These are phyloP conservation scores for Globisporangium radiosum DNA, from an alignment of 352 stramenopile genomes.

Conservation along the genomic window DNA sequence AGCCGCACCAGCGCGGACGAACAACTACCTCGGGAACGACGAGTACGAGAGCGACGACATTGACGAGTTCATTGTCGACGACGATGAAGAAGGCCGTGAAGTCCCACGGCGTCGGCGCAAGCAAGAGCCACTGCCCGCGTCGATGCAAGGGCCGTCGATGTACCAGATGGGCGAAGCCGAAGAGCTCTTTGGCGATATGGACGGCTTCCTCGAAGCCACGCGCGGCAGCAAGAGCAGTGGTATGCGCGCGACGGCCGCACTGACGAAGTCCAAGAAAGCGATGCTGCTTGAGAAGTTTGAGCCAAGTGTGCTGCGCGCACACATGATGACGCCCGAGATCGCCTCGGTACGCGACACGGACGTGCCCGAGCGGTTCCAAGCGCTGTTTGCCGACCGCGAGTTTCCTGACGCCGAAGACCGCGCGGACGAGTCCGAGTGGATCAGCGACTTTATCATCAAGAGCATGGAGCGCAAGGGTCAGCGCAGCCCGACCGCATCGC, in stretches of 20 bases:
- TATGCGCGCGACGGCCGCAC: constrained; percentile 1
- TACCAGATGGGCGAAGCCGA: constrained; percentile 89
- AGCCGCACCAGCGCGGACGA: constrained; percentile 48
- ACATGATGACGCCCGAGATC: constrained; percentile 87
- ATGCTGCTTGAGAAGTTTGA: constrained; percentile 86
- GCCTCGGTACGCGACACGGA: constrained; percentile 76
- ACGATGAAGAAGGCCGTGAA: constrained; percentile 84
- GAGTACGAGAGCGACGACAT: constrained; percentile 89
- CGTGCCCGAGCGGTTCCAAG: constrained; percentile 72
- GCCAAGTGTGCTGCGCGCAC: constrained; percentile 78
- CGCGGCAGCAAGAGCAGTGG: constrained; percentile 30
- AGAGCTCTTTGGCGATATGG: constrained; percentile 87
- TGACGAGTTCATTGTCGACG: constrained; percentile 87
- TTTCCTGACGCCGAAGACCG: constrained; percentile 83
- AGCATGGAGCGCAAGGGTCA: constrained; percentile 60
- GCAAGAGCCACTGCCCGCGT: constrained; percentile 55
- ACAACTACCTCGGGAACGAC: constrained; percentile 81
- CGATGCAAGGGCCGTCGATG: constrained; percentile 84
- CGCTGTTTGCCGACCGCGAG: constrained; percentile 57
- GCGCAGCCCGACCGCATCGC: constrained; percentile 41
- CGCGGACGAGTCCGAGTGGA: constrained; percentile 85
- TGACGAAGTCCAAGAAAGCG: constrained; percentile 70
- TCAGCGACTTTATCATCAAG: constrained; percentile 81
- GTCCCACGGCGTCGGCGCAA: constrained; percentile 70
- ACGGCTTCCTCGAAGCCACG: constrained; percentile 81